A percentile compares a stretch with the other conserved stretches of the same genome.
Evolutionary conservation across 1,139 yeast species (phyloP).

Genomic region (Blastobotrys illinoisensis): DNA sequence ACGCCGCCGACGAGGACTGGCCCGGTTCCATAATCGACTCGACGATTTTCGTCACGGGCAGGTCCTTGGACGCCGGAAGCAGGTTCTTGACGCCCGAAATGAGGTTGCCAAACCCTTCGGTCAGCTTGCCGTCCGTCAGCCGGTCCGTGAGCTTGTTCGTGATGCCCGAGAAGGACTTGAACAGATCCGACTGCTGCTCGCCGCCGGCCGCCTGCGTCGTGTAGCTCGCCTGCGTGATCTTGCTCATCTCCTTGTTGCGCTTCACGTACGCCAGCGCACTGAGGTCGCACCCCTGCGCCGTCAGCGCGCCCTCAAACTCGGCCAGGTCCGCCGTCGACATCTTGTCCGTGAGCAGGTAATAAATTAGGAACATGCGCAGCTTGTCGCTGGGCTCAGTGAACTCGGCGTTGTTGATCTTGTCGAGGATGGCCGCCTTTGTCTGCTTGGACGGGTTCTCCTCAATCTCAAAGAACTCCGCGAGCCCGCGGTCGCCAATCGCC

Average conservation of each 20-base stretch:
- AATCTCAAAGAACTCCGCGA: slow-evolving; percentile 88
- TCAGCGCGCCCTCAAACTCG: slow-evolving; percentile 62
- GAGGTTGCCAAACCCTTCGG: slow-evolving; percentile 87
- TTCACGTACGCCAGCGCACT: slow-evolving; percentile 66
- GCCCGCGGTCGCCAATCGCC: slow-evolving; percentile 75
- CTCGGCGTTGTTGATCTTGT: slow-evolving; percentile 37
- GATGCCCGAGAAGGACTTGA: slow-evolving; percentile 71
- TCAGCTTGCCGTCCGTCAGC: slow-evolving; percentile 44
- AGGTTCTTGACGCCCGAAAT: slow-evolving; percentile 84
- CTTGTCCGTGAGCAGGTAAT: slow-evolving; percentile 50
- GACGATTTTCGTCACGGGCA: slow-evolving; percentile 85
- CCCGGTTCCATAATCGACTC: slow-evolving; percentile 89
- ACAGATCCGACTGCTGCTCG: slow-evolving; percentile 34
- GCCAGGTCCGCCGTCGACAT: slow-evolving; percentile 57
- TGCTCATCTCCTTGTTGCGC: slow-evolving; percentile 73
- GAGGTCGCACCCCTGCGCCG: slow-evolving; percentile 56
- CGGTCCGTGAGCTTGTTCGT: slow-evolving; percentile 71
- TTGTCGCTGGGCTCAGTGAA: slow-evolving; percentile 63
- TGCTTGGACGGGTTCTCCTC: slow-evolving; percentile 57
- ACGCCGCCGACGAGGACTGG: slow-evolving; percentile 49
- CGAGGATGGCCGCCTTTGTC: slow-evolving; percentile 43
- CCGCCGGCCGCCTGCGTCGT: slow-evolving; percentile 16
- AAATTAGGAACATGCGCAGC: slow-evolving; percentile 77
- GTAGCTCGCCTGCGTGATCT: slow-evolving; percentile 45
- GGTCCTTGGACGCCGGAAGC: slow-evolving; percentile 78